Conservation (phyloP, 306 rosid genomes). For the Herpetospermum pedunculosum region DNA sequence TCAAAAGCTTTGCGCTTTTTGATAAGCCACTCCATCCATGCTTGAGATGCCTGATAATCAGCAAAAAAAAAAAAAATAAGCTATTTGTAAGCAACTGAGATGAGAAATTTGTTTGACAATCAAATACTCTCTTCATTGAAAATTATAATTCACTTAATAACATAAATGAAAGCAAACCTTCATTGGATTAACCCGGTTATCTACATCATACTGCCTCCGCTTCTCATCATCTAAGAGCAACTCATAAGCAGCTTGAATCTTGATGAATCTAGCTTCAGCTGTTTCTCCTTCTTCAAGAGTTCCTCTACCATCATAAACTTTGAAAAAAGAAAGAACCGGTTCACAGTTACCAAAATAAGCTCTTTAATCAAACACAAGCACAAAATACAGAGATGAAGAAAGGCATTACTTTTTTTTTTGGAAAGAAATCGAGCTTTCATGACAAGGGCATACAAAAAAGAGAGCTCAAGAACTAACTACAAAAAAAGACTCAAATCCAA, state of each 20-base stretch:
- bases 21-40: slow-evolving; percentile 98
- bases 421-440: too few relatives aligned
- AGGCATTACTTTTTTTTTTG: too few relatives aligned
- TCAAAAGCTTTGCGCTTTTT: slow-evolving; percentile 85
- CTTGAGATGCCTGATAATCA: slow-evolving; percentile 73
- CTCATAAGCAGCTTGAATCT: slow-evolving; percentile 98
- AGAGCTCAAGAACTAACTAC: too few relatives aligned
- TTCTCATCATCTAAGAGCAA: slow-evolving; percentile 55
- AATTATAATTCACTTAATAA: neutral
- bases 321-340: slow-evolving; percentile 9
- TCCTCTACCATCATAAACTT: slow-evolving; percentile 85
- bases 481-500: too few relatives aligned
- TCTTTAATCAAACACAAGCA: slow-evolving; percentile 1
- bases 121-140: neutral
- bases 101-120: neutral
- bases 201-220: slow-evolving; percentile 64
- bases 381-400: neutral
- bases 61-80: slow-evolving; percentile 17
- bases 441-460: too few relatives aligned
- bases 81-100: slow-evolving; percentile 5
- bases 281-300: slow-evolving; percentile 92
- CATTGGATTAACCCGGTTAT: slow-evolving; percentile 79
- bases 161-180: slow-evolving; percentile 44
- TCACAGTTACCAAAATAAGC: neutral
- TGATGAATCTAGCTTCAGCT: slow-evolving; percentile 84